Percentiles rank a stretch among this genome's conserved stretches.
These are phyloP conservation scores for Ananas comosus DNA, from an alignment of 176 grass and related monocot species.

Conservation along the genomic window DNA sequence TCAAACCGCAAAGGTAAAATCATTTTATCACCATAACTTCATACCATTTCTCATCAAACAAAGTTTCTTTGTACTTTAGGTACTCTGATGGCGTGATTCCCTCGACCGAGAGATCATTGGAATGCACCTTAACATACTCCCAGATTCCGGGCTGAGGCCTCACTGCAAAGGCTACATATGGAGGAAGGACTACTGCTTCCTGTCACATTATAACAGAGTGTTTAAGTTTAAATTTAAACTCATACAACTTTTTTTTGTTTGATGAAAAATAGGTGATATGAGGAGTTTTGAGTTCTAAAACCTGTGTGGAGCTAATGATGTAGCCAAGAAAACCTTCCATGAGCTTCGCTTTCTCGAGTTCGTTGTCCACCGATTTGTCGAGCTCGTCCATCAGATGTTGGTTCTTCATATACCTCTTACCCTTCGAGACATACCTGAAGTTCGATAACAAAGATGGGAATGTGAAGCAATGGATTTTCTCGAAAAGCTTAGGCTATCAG, in stretches of 20 bases:
- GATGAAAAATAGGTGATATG: too few relatives aligned
- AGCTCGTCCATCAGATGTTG: constrained; percentile 73
- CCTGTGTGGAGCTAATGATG: constrained; percentile 85
- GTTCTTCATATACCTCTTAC: constrained; percentile 84
- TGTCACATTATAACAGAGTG: constrained; percentile 12
- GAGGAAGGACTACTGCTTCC: constrained; percentile 91
- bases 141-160: constrained; percentile 81
- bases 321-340: constrained; percentile 82
- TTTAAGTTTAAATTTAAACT: too few relatives aligned
- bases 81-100: constrained; percentile 72
- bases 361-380: constrained; percentile 89
- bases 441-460: background rate
- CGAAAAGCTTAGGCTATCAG: too few relatives aligned
- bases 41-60: constrained; percentile 86
- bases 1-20: too few relatives aligned
- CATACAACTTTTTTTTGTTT: too few relatives aligned
- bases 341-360: constrained; percentile 69
- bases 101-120: constrained; percentile 65
- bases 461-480: too few relatives aligned
- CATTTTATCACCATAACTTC: background rate
- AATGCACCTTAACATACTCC: constrained; percentile 79
- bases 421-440: constrained; percentile 75
- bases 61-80: constrained; percentile 76
- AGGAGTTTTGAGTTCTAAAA: background rate
- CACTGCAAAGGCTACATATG: constrained; percentile 65